phyloP scores from a whole-genome alignment of 345 rosid species.

The Citrus sp. region DNA sequence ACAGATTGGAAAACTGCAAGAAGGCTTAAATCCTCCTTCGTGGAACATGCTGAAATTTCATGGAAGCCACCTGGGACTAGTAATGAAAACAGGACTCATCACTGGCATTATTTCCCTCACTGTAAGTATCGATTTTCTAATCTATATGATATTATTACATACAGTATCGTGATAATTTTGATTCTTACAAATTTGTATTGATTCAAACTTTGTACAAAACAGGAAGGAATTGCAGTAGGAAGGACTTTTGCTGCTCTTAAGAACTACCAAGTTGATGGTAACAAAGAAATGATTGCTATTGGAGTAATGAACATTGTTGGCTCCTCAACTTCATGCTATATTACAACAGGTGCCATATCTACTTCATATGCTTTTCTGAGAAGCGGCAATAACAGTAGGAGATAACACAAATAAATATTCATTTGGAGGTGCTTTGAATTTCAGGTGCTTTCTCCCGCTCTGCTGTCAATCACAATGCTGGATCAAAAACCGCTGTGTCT shows the following conservation, averaged over 20 bases:
- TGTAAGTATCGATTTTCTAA: constrained; percentile 30
- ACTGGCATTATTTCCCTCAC: constrained; percentile 97
- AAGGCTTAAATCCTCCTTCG: constrained; percentile 93
- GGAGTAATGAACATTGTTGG: constrained; percentile 95
- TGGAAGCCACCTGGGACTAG: constrained; percentile 69
- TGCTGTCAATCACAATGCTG: constrained; percentile 93
- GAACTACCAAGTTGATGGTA: constrained; percentile 88
- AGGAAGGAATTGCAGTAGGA: constrained; percentile 99
- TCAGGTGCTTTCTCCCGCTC: constrained; percentile 94
- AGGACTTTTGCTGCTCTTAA: constrained; percentile 91
- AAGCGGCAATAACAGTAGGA: background rate
- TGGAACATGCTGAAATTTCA: constrained; percentile 81
- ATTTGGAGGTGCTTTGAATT: background rate
- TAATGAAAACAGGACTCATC: constrained; percentile 69
- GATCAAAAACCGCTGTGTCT: constrained; percentile 90
- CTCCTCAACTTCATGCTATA: constrained; percentile 90
- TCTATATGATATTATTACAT: background rate
- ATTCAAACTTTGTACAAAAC: constrained; percentile 19
- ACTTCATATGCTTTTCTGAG: background rate
- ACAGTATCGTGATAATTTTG: background rate
- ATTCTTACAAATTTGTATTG: background rate
- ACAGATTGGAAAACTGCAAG: constrained; percentile 78
- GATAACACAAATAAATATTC: background rate
- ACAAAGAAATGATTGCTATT: constrained; percentile 98
- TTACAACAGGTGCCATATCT: constrained; percentile 56